phyloP scores from a whole-genome alignment of 148 eudicot species.

The Salicornia ramosissima region DNA sequence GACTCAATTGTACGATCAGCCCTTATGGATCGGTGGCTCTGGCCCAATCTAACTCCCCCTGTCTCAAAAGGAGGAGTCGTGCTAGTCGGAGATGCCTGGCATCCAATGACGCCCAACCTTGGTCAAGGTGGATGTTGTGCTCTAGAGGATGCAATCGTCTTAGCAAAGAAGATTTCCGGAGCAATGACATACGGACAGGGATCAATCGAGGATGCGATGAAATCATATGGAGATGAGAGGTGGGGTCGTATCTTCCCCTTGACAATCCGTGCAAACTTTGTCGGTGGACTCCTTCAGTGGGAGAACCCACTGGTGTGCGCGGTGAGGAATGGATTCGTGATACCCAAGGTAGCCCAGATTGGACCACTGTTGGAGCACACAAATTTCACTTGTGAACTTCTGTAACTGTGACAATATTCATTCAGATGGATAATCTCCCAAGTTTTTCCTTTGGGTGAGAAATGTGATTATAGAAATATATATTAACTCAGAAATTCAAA shows the following conservation, averaged over 20 bases:
- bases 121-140: conserved; percentile 98
- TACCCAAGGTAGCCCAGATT: conserved; percentile 58
- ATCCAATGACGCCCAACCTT: conserved; percentile 96
- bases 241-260: conserved; percentile 67
- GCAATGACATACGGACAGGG: conserved; percentile 39
- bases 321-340: conserved; percentile 45
- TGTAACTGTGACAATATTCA: conserved; percentile 7
- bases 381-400: conserved; percentile 37
- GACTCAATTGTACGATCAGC: conserved; percentile 54
- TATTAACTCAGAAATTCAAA: no score
- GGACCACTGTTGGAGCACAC: conserved; percentile 66
- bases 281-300: conserved; percentile 66
- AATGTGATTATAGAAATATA: no score
- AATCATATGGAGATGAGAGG: conserved; percentile 56
- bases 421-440: no score
- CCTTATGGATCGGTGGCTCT: conserved; percentile 76
- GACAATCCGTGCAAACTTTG: conserved; percentile 60
- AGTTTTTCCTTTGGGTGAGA: no score
- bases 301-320: conserved; percentile 58
- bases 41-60: conserved; percentile 75
- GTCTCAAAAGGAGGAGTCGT: conserved; percentile 61
- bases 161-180: conserved; percentile 49
- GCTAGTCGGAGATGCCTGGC: conserved; percentile 98
- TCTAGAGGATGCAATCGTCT: conserved; percentile 67
- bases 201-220: conserved; percentile 57